phyloP scores from a whole-genome alignment of 371 early-diverging fungal genomes.

The Syncephalastrum monosporum region DNA sequence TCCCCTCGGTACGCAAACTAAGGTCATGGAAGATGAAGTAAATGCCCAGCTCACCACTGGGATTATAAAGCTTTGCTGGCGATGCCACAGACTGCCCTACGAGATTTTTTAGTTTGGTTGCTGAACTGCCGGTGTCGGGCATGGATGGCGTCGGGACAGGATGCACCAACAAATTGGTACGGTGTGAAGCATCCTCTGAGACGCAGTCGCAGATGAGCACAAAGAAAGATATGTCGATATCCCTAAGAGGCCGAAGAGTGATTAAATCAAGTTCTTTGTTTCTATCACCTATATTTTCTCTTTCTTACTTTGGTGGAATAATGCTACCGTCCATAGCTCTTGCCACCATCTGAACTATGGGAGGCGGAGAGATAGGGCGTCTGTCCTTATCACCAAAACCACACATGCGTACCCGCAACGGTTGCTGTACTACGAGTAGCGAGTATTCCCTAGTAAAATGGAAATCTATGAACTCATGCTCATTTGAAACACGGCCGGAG shows the following conservation, averaged over 20 bases:
- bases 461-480: not conserved
- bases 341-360: slow-evolving; percentile 51
- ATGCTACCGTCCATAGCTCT: slow-evolving; percentile 16
- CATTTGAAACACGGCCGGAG: too few relatives aligned
- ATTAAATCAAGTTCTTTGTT: not conserved
- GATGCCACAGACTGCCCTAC: slow-evolving; percentile 75
- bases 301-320: slow-evolving; percentile 11
- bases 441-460: slow-evolving; percentile 9
- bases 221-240: slow-evolving; percentile 22
- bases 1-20: slow-evolving; percentile 67
- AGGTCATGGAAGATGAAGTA: slow-evolving; percentile 78
- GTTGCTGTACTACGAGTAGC: slow-evolving; percentile 57
- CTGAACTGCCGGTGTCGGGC: slow-evolving; percentile 4
- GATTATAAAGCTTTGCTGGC: slow-evolving; percentile 60
- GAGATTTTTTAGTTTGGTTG: slow-evolving; percentile 52
- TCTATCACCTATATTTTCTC: not conserved
- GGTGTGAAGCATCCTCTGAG: slow-evolving; percentile 18
- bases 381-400: slow-evolving; percentile 75
- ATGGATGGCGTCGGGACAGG: slow-evolving; percentile 16
- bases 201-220: slow-evolving; percentile 24
- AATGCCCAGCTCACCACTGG: slow-evolving; percentile 67
- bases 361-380: slow-evolving; percentile 71
- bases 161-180: slow-evolving; percentile 26
- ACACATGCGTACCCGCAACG: slow-evolving; percentile 67
- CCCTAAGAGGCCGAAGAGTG: slow-evolving; percentile 5